Evolutionary conservation across 345 rosid genomes (phyloP), one percentile per base, ranked within the genome.

Genomic region (Populus tremula): DNA sequence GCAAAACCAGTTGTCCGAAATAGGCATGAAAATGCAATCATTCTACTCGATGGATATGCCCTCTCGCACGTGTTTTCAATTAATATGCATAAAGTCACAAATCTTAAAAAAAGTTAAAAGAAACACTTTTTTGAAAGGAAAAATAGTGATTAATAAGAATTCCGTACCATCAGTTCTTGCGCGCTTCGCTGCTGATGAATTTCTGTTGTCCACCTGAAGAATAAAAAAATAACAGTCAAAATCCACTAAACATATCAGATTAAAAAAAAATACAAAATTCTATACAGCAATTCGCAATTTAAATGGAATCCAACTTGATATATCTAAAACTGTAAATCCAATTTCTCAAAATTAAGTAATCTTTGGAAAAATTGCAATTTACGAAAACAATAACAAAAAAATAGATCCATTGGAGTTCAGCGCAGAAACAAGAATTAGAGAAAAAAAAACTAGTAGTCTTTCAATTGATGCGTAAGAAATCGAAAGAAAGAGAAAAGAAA

Each of bases 131-230:
- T 20, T 6, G n/a, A 39, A 35, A 54, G 14, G 0, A n/a, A 67
- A 17, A 23, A 31, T 9, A 59, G 50, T n/a, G 69, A 39, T 50
- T 21, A 31, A 53, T 78, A 72, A 76, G 18, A 53, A 75, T 25
- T 23, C 2, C 81, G 50, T 87, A 96, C 99, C 99, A 74, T 96
- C 99, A 43, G 99, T 96, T 85, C 98, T 90, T 39, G 99, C 99
- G 25, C 98, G 98, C 90, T 93, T 96, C 39, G 97, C 91, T 0
- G 99, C 99, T 8, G 97, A 94, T 4, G 99, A 92, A 74, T 96
- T 96, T 84, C 98, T 89, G 89, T 82, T 92, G 82, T 96, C 99
- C 73, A 96, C 94, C 99, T 96, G 85, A 65, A 83, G 69, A 81
- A 45, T 69, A 39, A 39, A 69, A 33, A 18, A 33, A 67, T 31